These are phyloP conservation scores for Xanthoparmelia taractica DNA, from an alignment of 495 filamentous ascomycete genomes.

Conservation along the genomic window DNA sequence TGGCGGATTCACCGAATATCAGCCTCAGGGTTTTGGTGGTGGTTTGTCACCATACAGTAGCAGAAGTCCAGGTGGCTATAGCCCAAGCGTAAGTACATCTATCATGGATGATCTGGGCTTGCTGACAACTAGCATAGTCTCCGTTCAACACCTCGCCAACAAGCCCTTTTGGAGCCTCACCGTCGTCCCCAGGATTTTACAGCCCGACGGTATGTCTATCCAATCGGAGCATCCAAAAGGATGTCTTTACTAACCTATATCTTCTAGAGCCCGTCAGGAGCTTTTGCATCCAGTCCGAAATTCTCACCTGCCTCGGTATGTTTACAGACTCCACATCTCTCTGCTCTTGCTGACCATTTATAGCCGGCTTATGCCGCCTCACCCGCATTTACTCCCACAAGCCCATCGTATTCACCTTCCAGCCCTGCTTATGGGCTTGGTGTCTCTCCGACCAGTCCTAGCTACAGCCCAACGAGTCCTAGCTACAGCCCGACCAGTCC, in stretches of 20 bases:
- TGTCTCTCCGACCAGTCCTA: constrained; percentile 59
- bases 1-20: constrained; percentile 63
- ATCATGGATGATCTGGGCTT: background rate
- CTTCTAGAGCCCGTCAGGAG: constrained; percentile 26
- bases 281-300: constrained; percentile 38
- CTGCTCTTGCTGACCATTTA: background rate
- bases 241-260: constrained; percentile 55
- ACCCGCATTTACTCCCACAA: constrained; percentile 61
- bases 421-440: constrained; percentile 74
- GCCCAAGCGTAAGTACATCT: constrained; percentile 44
- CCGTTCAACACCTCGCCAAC: constrained; percentile 59
- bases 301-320: constrained; percentile 62
- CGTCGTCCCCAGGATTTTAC: constrained; percentile 59
- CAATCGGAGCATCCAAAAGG: background rate
- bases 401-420: constrained; percentile 77
- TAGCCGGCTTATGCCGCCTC: constrained; percentile 38
- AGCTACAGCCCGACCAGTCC: constrained; percentile 63
- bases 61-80: constrained; percentile 62
- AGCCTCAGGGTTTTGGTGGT: constrained; percentile 42
- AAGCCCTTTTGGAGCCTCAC: constrained; percentile 63
- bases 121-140: constrained; percentile 33
- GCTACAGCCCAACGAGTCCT: constrained; percentile 78
- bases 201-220: background rate
- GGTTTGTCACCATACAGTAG: constrained; percentile 62
- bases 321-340: constrained; percentile 48